Conservation (phyloP, 208 protist species). For the Trypanosoma boissoni region DNA sequence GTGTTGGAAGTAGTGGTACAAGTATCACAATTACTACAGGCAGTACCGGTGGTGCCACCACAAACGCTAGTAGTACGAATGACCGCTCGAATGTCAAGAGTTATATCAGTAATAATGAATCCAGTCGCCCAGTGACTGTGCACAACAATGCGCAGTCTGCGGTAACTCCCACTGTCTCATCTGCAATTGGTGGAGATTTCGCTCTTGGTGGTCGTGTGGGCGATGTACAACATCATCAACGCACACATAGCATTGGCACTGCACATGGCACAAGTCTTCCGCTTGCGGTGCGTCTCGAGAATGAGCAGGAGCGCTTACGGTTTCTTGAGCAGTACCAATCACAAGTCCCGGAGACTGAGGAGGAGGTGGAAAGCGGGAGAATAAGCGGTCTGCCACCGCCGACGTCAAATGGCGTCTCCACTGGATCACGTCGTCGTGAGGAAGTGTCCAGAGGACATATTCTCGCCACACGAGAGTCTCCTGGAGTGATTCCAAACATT, state of each 20-base stretch:
- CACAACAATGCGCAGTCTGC: too few species aligned
- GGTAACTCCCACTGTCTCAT: background rate
- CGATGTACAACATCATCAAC: constrained; percentile 70
- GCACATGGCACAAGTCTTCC: constrained; percentile 45
- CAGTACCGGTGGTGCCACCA: background rate
- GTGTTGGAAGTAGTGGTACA: background rate
- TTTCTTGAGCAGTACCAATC: constrained; percentile 72
- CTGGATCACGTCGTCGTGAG: background rate
- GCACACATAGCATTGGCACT: constrained; percentile 58
- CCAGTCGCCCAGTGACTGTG: too few species aligned
- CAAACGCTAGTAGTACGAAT: too few species aligned
- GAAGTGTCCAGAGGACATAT: constrained; percentile 29
- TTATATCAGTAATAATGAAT: too few species aligned
- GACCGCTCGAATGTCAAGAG: too few species aligned
- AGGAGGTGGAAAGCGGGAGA: constrained; percentile 25
- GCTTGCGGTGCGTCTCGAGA: constrained; percentile 75
- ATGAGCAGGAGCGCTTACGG: constrained; percentile 51
- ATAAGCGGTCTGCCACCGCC: constrained; percentile 13
- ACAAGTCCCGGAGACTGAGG: constrained; percentile 31
- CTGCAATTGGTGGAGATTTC: constrained; percentile 37
- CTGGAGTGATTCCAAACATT: constrained; percentile 69
- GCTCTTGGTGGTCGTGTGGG: constrained; percentile 79
- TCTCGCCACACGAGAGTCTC: constrained; percentile 50
- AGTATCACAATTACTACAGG: background rate
- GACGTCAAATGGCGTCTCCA: background rate